phyloP scores from a whole-genome alignment of 2,329 filamentous ascomycete genomes.

The Aspergillus sp. region DNA sequence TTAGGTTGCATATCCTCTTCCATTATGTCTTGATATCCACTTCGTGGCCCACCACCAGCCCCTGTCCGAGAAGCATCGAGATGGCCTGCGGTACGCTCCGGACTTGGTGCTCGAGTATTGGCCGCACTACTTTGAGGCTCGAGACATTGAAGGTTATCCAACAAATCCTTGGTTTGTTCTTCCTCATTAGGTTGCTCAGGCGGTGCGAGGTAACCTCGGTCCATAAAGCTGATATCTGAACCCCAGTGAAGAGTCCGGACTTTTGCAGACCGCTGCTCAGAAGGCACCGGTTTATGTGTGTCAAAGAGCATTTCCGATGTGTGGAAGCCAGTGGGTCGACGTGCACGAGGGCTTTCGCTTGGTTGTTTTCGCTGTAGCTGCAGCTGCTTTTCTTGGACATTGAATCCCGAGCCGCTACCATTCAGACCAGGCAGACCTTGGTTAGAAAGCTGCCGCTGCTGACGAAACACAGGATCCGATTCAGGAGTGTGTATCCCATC shows the following conservation, averaged over 20 bases:
- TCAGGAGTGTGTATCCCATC: slow-evolving; percentile 25
- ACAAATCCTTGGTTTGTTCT: slow-evolving; percentile 47
- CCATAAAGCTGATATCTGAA: slow-evolving; percentile 57
- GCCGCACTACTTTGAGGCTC: slow-evolving; percentile 50
- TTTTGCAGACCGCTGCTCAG: slow-evolving; percentile 34
- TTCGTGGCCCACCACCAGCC: slow-evolving; percentile 5
- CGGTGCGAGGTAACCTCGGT: slow-evolving; percentile 52
- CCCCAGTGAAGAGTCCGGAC: slow-evolving; percentile 52
- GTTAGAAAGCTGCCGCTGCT: background rate
- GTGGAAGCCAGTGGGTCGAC: slow-evolving; percentile 26
- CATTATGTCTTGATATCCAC: slow-evolving; percentile 10
- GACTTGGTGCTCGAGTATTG: slow-evolving; percentile 54
- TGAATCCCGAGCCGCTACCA: slow-evolving; percentile 10
- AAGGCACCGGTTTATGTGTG: slow-evolving; percentile 24
- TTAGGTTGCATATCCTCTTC: slow-evolving; percentile 22
- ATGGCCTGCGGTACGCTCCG: slow-evolving; percentile 25
- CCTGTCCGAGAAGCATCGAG: slow-evolving; percentile 11
- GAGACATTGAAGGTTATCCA: slow-evolving; percentile 52
- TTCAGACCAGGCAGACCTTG: slow-evolving; percentile 9
- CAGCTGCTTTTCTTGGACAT: slow-evolving; percentile 10
- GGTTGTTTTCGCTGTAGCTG: slow-evolving; percentile 8
- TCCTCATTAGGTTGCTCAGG: slow-evolving; percentile 52
- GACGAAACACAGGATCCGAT: slow-evolving; percentile 18
- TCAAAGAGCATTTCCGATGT: slow-evolving; percentile 33
- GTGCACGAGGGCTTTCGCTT: slow-evolving; percentile 10